Evolutionary conservation across 768 basidiomycete genomes (phyloP).

Genomic region (Chalciporus sphaerocephalus): DNA sequence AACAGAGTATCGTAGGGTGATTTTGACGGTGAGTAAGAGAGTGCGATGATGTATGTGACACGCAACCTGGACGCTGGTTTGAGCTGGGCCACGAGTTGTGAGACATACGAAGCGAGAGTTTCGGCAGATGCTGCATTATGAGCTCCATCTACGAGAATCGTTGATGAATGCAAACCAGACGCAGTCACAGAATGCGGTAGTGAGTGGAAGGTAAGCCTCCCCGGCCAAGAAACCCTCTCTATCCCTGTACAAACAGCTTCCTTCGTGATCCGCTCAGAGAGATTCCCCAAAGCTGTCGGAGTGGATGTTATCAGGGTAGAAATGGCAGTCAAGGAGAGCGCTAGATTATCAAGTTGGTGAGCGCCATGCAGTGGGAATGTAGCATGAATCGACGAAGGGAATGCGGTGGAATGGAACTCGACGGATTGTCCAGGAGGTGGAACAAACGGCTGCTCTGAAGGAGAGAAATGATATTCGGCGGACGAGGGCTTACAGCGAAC

Average conservation of each 20-base stretch:
- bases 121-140: slow-evolving; percentile 81
- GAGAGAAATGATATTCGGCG: slow-evolving; percentile 33
- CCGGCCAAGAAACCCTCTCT: slow-evolving; percentile 64
- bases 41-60: slow-evolving; percentile 69
- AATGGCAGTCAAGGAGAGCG: slow-evolving; percentile 59
- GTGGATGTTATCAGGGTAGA: slow-evolving; percentile 46
- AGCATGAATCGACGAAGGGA: slow-evolving; percentile 42
- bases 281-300: slow-evolving; percentile 13
- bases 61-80: slow-evolving; percentile 26
- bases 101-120: slow-evolving; percentile 59
- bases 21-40: slow-evolving; percentile 88
- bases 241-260: slow-evolving; percentile 57
- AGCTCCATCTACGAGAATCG: slow-evolving; percentile 84
- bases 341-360: slow-evolving; percentile 86
- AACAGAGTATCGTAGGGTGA: slow-evolving; percentile 65
- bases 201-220: slow-evolving; percentile 71
- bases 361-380: slow-evolving; percentile 67
- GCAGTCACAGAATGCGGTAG: slow-evolving; percentile 20
- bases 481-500: slow-evolving; percentile 35
- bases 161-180: slow-evolving; percentile 22
- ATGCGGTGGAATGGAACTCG: slow-evolving; percentile 39
- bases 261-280: slow-evolving; percentile 39
- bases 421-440: slow-evolving; percentile 43
- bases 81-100: slow-evolving; percentile 31
- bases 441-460: slow-evolving; percentile 25